Conservation (phyloP, 345 rosid species). For the Heritiera littoralis region DNA sequence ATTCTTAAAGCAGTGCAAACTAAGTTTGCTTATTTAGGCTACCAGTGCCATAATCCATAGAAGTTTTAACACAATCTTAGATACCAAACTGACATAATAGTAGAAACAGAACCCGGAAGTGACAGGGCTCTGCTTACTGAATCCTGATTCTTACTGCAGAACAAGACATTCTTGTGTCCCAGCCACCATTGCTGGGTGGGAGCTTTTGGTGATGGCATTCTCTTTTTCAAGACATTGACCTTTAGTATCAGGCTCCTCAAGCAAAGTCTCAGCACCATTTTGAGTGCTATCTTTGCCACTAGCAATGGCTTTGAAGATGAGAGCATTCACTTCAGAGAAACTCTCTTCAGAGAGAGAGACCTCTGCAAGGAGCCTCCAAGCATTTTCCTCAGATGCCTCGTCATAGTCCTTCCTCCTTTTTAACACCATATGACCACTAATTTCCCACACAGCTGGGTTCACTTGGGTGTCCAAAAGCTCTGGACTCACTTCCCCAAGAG, state of each 20-base stretch:
- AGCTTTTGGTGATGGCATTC: conserved; percentile 37
- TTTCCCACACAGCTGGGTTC: conserved; percentile 99
- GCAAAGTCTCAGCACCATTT: conserved; percentile 24
- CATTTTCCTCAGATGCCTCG: conserved; percentile 86
- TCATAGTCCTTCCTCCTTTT: conserved; percentile 89
- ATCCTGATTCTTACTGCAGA: conserved; percentile 50
- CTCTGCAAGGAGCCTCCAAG: conserved; percentile 87
- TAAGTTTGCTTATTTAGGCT: conserved; percentile 38
- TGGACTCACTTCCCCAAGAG: conserved; percentile 81
- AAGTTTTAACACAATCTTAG: conserved; percentile 2
- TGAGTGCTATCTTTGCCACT: conserved; percentile 24
- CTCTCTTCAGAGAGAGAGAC: conserved; percentile 90
- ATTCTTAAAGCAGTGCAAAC: conserved; percentile 25
- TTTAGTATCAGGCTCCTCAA: conserved; percentile 30
- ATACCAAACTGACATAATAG: background rate
- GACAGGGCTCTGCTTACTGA: conserved; percentile 4
- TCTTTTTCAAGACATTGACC: conserved; percentile 24
- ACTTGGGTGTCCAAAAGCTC: conserved; percentile 91
- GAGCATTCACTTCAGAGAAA: conserved; percentile 66
- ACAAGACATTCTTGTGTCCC: conserved; percentile 74
- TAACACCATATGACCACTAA: conserved; percentile 95
- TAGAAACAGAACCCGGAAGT: background rate
- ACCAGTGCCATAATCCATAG: conserved; percentile 15
- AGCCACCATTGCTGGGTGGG: conserved; percentile 42
- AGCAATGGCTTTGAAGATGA: conserved; percentile 63